Evolutionary conservation across 192 early-diverging fungal species (phyloP).

Genomic region (Coemansia sp.): DNA sequence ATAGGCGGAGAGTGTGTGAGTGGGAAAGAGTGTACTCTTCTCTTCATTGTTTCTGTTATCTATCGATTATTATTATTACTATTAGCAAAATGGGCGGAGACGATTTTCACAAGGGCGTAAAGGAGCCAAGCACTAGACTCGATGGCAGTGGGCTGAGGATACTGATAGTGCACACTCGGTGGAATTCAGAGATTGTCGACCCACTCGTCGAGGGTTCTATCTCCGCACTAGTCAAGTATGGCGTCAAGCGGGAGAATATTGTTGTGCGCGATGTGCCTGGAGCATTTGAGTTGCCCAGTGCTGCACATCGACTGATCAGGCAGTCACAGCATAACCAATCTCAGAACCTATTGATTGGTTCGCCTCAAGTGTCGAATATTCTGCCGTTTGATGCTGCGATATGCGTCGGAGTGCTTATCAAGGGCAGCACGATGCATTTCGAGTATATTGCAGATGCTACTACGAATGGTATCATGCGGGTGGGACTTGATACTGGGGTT

Average conservation of each 20-base stretch:
- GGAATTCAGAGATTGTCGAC: conserved; percentile 88
- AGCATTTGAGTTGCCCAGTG: conserved; percentile 93
- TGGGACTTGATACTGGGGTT: conserved; percentile 80
- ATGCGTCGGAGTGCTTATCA: conserved; percentile 96
- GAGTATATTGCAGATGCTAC: conserved; percentile 98
- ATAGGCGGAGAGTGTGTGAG: neutral
- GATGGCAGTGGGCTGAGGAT: conserved; percentile 69
- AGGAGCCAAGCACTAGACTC: conserved; percentile 52
- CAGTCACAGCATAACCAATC: conserved; percentile 58
- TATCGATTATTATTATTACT: neutral
- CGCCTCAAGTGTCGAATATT: neutral
- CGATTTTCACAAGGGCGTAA: conserved; percentile 76
- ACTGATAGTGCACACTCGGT: conserved; percentile 89
- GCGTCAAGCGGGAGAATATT: conserved; percentile 76
- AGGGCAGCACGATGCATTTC: conserved; percentile 98
- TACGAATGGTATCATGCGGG: conserved; percentile 92
- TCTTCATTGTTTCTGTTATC: neutral
- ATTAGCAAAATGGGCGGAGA: conserved; percentile 39
- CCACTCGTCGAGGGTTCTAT: conserved; percentile 73
- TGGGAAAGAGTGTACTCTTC: neutral
- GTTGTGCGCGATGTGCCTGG: conserved; percentile 80
- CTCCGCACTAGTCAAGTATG: conserved; percentile 64
- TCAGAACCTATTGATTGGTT: conserved; percentile 39
- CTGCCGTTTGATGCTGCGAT: conserved; percentile 86
- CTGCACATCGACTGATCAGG: conserved; percentile 72